These are phyloP conservation scores for Furcasterigmium furcatum DNA, from an alignment of 2,329 filamentous ascomycete genomes.

Conservation along the genomic window DNA sequence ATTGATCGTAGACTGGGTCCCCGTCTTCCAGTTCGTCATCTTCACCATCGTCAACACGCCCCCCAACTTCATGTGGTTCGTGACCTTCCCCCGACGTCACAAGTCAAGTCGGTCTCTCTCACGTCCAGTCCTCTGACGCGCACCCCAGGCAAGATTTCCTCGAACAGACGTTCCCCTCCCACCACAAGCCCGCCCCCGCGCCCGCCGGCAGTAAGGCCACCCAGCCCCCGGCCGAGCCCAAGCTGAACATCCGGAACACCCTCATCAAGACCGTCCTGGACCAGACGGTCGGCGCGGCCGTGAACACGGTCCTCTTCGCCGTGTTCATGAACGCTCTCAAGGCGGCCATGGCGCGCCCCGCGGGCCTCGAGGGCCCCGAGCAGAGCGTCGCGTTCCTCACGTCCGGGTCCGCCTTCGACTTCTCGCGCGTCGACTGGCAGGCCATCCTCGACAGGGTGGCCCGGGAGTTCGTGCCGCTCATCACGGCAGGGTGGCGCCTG, in stretches of 20 bases:
- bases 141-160: conserved; percentile 74
- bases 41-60: conserved; percentile 73
- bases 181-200: conserved; percentile 38
- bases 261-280: conserved; percentile 65
- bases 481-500: conserved; percentile 64
- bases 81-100: conserved; percentile 12
- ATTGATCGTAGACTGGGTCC: conserved; percentile 60
- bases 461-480: conserved; percentile 60
- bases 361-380: conserved; percentile 28
- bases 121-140: conserved; percentile 15
- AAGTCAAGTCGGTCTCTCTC: background rate
- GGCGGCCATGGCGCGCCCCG: conserved; percentile 36
- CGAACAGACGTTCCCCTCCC: conserved; percentile 70
- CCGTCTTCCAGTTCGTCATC: conserved; percentile 73
- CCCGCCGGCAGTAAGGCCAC: conserved; percentile 35
- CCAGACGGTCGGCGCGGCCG: conserved; percentile 61
- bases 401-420: conserved; percentile 37
- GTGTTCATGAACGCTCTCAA: conserved; percentile 56
- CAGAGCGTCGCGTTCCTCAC: conserved; percentile 21
- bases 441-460: conserved; percentile 38
- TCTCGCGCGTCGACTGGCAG: conserved; percentile 39
- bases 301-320: conserved; percentile 66
- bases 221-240: conserved; percentile 36
- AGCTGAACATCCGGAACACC: conserved; percentile 61
- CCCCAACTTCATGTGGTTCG: conserved; percentile 82